Evolutionary conservation across 2,329 filamentous ascomycete genomes (phyloP).

Genomic region (Didymella pinodella): DNA sequence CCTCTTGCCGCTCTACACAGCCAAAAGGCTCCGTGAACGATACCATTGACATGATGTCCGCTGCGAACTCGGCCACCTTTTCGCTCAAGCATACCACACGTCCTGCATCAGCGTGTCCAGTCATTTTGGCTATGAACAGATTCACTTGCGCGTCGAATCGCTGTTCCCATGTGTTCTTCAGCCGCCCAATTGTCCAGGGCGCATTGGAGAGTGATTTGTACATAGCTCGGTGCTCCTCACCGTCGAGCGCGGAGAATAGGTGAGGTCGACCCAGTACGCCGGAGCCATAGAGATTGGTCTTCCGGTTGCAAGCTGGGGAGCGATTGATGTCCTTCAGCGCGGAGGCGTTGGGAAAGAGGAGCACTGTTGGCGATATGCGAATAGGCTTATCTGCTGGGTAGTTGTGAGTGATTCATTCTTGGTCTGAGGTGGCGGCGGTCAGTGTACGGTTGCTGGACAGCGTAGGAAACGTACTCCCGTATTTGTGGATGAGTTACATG

Average conservation of each 20-base stretch:
- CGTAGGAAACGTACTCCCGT: constrained; percentile 35
- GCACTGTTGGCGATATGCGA: constrained; percentile 50
- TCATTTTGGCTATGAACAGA: constrained; percentile 47
- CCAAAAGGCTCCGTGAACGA: constrained; percentile 51
- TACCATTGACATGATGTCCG: constrained; percentile 54
- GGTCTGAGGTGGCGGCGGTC: not conserved
- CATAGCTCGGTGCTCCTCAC: constrained; percentile 45
- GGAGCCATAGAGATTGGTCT: constrained; percentile 47
- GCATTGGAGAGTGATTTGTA: constrained; percentile 50
- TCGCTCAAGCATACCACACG: constrained; percentile 45
- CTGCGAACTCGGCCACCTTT: constrained; percentile 53
- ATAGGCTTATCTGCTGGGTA: constrained; percentile 44
- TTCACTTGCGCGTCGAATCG: constrained; percentile 49
- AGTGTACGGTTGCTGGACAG: not conserved
- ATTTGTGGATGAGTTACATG: constrained; percentile 38
- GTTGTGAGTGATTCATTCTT: constrained; percentile 6
- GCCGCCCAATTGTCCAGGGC: constrained; percentile 50
- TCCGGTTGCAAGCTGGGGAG: constrained; percentile 49
- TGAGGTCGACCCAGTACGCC: constrained; percentile 49
- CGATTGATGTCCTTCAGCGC: constrained; percentile 54
- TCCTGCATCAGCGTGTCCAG: constrained; percentile 34
- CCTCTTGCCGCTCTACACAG: constrained; percentile 50
- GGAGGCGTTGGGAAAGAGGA: constrained; percentile 49
- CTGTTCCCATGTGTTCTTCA: constrained; percentile 53
- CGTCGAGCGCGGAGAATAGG: constrained; percentile 47